phyloP scores from a whole-genome alignment of 2,329 filamentous ascomycete genomes.

The Colletotrichum chlorophyti region DNA sequence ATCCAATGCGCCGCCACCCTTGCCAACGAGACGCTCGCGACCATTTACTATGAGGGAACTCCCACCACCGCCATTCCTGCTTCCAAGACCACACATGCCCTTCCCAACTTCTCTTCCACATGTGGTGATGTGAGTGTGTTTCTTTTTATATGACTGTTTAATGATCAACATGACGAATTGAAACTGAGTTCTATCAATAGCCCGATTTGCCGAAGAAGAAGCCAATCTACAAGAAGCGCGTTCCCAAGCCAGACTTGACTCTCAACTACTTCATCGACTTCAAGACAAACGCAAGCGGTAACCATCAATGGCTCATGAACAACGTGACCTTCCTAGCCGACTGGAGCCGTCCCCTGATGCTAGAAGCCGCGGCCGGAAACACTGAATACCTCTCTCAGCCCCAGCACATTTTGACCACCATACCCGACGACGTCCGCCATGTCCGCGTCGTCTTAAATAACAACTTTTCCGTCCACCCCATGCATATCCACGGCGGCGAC shows the following conservation, averaged over 20 bases:
- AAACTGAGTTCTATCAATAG: neutral
- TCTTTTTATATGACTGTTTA: too few species aligned
- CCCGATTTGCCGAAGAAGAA: conserved; percentile 1
- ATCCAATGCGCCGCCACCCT: conserved; percentile 8
- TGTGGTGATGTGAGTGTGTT: conserved; percentile 14
- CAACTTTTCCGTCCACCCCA: conserved; percentile 64
- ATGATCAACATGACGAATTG: neutral
- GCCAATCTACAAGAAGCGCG: conserved; percentile 17
- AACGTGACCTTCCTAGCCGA: conserved; percentile 20
- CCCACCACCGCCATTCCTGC: neutral
- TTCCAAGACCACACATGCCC: neutral
- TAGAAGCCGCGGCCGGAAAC: conserved; percentile 10
- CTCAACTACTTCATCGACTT: conserved; percentile 6
- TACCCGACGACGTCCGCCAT: conserved; percentile 18
- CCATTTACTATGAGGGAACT: conserved; percentile 11
- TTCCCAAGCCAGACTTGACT: conserved; percentile 8
- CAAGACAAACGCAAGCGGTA: conserved; percentile 6
- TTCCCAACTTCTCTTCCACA: neutral
- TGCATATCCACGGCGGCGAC: conserved; percentile 69
- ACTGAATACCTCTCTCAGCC: conserved; percentile 10
- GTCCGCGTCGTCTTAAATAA: conserved; percentile 68
- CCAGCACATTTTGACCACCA: conserved; percentile 12
- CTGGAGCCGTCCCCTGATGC: conserved; percentile 14
- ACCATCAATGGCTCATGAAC: conserved; percentile 19
- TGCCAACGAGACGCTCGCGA: neutral